Base-by-base conservation (phyloP, 2,329 filamentous ascomycete genomes). In the Bimuria novae-zelandiae region DNA sequence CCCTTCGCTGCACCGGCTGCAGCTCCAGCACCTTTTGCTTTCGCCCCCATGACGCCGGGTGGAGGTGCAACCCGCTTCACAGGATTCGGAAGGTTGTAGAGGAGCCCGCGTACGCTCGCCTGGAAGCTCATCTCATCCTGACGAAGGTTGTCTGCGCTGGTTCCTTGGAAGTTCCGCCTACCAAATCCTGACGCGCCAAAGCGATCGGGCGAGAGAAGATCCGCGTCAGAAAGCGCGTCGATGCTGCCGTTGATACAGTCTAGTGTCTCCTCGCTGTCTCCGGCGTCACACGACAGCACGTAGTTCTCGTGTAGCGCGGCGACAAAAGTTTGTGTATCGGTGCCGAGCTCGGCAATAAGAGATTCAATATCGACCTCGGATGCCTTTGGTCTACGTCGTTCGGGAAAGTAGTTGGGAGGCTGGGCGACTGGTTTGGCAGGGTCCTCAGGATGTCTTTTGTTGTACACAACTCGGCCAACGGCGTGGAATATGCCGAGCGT, bases 81-180 rank as follows among this genome's bases (percentile, higher is more conserved):
- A 0, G 93, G 93, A 62, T 84, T 84, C 1, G 94, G 94, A 2
- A 99, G 81, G 8, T 86, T 87, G 70, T 96, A 96, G 0, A 97
- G 75, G 44, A 97, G 76, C 0, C 94, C 94, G 11, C 92, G 85
- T 0, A 96, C 90, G 4, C 92, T 92, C 16, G 93, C 87, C 60
- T 99, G 90, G 60, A 97, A 97, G 21, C 89, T 87, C 69, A 99
- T 92, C 68, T 99, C 94, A 58, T 97, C 92, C 73, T 97, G 93
- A 6, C 92, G 87, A 8, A 97, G 76, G 12, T 87, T 81, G 55
- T 97, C 93, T 48, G 70, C 87, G 80, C 71, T 77, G 57, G 69
- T 76, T 75, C 79, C 65, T 76, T 82, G 60, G 62, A 75, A 74
- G 68, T 68, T 75, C 21, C 81, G 78, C 5, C 77, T 77, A 6